Base-by-base conservation (phyloP, 1,284 basidiomycete genomes). In the Vanrija sp. region DNA sequence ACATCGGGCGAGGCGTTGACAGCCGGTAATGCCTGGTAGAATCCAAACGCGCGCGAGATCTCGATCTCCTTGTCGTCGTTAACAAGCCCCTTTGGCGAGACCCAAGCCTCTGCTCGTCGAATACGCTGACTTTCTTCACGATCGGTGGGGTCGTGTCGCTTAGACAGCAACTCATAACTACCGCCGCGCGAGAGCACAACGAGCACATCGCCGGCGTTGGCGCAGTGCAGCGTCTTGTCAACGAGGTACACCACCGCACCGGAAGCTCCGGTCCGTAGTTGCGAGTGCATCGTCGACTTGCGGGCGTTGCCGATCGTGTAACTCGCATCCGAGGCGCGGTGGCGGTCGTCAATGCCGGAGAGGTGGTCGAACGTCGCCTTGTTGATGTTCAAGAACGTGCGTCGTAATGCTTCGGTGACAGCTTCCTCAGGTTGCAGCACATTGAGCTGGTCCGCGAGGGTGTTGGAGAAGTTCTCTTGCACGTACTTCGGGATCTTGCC, bases 41-140 rank as follows among this genome's bases (percentile, higher is more conserved):
- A 94, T 0, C 95, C 95, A 74, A 98, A 98, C 0, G 91, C 89
- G 38, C 94, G 84, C 12, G 95, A 94, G 5, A 93, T 85, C 63
- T 93, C 89, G 58, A 91, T 84, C 68, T 92, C 88, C 60, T 74
- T 73, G 46, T 77, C 75, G 72, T 97, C 92, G 75, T 96, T 96
- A 63, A 98, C 87, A 28, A 88, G 81, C 6, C 95, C 95, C 60
- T 88, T 86, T n/a, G 91, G 88, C 5, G 93, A 93, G 39, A 98
- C 88, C 89, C 91, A 98, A 0, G 93, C 94, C 75, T 98, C 96
- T 3, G 93, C 91, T 0, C 85, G 81, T 29, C 96, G 86, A 60
- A 98, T 97, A 19, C 94, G 83, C 16, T 82, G 81, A 2, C 87
- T 91, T 78, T 98, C 96, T 18, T 80, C 79, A 23, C 87, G 83